Evolutionary conservation across 2,329 filamentous ascomycete genomes (phyloP), one percentile per base, ranked within the genome.

Genomic region (Fusarium clavum): DNA sequence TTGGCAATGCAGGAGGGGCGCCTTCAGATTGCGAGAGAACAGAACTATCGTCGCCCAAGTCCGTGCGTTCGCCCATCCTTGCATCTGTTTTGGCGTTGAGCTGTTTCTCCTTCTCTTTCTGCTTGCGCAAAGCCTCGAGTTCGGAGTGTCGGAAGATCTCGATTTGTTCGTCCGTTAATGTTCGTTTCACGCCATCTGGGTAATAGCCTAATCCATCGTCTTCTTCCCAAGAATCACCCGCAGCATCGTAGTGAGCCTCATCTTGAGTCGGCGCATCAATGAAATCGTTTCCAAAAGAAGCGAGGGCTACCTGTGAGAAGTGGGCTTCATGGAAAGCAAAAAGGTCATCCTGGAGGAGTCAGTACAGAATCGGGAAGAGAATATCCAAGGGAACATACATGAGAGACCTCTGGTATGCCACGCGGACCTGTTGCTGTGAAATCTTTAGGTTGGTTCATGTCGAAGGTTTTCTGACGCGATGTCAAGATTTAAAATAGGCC

Each of bases 101-200:
- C 20, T 75, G 79, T 61, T 78, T 83, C 44, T 80, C 79, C 53
- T 80, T 77, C 64, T 85, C 83, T 67, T 88, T 88, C 65, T 85
- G 83, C 67, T 88, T 88, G 27, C 92, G 83, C 41, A 97, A 82
- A 14, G 88, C 81, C 76, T 96, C 90, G 24, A 97, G 87, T 79
- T 98, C 95, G 4, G 92, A 95, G 77, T 97, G 93, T 66, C 94
- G 87, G 78, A 98, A 98, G 66, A 97, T 95, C 56, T 89, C 88
- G 72, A 98, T 93, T 82, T 98, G 93, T 73, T 94, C 92, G 76
- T 98, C 93, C 12, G 94, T 98, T 74, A 98, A 84, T 20, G 94
- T 97, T 43, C 95, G 91, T 78, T 96, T 96, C 66, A 90, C 88
- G 5, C 95, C 94, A 76, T 98, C 94, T 2, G 87, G 81, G 73